Evolutionary conservation across 2,329 filamentous ascomycete genomes (phyloP), one percentile per base, ranked within the genome.

Genomic region (Fusarium irregulare): DNA sequence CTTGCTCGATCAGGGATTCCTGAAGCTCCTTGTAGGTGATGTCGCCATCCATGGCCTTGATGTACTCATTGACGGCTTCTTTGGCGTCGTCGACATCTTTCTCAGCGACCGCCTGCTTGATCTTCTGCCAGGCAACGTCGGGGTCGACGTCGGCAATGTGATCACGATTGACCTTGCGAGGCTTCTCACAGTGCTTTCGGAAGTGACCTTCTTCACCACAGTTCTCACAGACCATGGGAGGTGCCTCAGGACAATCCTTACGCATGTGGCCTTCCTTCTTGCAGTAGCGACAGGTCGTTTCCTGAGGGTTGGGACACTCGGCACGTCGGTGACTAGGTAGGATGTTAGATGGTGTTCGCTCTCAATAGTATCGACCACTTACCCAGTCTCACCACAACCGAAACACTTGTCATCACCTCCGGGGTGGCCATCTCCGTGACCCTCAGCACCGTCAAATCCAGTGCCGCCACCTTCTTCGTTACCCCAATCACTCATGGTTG

Each of bases 61-160:
- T 79, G 60, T 92, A 93, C 68, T 87, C 83, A 60, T 86, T 81
- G 10, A 87, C 77, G 6, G 83, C 87, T 55, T 85, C 83, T 77
- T 91, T 91, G 76, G 88, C 84, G 53, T 91, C 87, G 32, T 91
- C 88, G 7, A 90, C 76, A 59, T 93, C 90, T 25, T 81, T 81
- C 32, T 87, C 85, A 3, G 74, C 68, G 49, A 83, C 85, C 1
- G 88, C 90, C 27, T 78, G 74, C 60, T 81, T 78, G 56, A 93
- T 82, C 63, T 86, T 81, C 3, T 78, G 76, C 87, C 91, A 91
- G 6, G 90, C 89, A 20, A 80, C 79, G 10, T 91, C 89, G 0
- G 83, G 81, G 16, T 80, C 67, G 32, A 87, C 77, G 42, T 85
- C 82, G 7, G 84, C 81, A 56, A 90, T 68, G 37, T 83, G 68